Evolutionary conservation across 805 yeast species (phyloP).

Genomic region (Metschnikowia dekortorum): DNA sequence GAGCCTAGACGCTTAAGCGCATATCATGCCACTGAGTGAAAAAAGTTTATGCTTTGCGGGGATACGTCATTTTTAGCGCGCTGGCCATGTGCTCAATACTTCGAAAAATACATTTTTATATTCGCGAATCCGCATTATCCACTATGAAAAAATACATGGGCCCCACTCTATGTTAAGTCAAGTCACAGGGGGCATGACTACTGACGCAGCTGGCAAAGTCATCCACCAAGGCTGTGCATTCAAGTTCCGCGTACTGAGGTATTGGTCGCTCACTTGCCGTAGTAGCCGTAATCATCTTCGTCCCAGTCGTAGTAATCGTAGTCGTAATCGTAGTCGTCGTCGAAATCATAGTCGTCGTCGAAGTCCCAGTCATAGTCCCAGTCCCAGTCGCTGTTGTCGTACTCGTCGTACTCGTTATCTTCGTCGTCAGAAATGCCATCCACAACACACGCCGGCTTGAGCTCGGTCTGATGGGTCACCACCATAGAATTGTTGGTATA

Average conservation of each 20-base stretch:
- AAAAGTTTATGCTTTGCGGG: background rate
- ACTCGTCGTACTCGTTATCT: too few relatives aligned
- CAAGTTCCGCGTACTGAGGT: background rate
- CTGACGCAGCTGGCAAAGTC: background rate
- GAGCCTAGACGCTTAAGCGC: constrained; percentile 2
- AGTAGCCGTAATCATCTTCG: too few relatives aligned
- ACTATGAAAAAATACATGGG: background rate
- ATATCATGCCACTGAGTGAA: background rate
- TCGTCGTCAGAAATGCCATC: background rate
- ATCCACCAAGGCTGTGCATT: background rate
- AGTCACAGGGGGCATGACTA: background rate
- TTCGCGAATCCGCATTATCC: background rate
- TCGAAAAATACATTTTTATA: background rate
- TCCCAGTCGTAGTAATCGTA: too few relatives aligned
- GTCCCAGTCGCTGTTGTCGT: too few relatives aligned
- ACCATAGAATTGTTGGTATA: constrained; percentile 21
- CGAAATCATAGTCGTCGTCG: too few relatives aligned
- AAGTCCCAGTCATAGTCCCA: too few relatives aligned
- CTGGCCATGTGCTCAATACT: background rate
- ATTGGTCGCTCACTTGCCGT: too few relatives aligned
- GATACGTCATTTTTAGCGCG: background rate
- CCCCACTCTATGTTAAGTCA: background rate
- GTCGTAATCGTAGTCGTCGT: too few relatives aligned
- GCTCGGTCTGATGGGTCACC: background rate
- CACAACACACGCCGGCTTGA: background rate